These are phyloP conservation scores for Polyrhizophydium stewartii DNA, from an alignment of 371 early-diverging fungal species.

Conservation along the genomic window DNA sequence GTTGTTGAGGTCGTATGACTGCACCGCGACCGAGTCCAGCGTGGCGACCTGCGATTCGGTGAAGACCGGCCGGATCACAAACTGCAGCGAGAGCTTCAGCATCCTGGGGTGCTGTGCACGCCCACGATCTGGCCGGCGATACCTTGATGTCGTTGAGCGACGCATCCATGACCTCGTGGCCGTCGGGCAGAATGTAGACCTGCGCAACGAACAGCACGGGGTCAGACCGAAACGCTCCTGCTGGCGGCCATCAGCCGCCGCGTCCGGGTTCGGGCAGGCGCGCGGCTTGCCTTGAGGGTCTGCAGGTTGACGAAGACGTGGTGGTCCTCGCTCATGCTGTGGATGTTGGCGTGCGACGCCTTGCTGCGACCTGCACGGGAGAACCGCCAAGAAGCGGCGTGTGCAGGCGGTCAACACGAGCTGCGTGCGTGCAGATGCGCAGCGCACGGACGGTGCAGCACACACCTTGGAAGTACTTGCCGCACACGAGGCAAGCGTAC, in stretches of 20 bases:
- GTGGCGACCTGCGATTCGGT: conserved; percentile 62
- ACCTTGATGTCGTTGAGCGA: conserved; percentile 83
- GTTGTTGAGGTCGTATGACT: conserved; percentile 80
- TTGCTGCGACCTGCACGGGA: conserved; percentile 81
- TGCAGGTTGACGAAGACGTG: conserved; percentile 93
- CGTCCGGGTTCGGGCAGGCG: neutral
- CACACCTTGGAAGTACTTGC: conserved; percentile 92
- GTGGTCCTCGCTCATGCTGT: conserved; percentile 92
- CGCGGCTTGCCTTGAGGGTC: conserved; percentile 67
- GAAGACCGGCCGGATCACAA: conserved; percentile 79
- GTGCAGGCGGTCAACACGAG: too few species aligned
- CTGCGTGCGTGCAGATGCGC: too few species aligned
- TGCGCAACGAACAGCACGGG: conserved; percentile 15
- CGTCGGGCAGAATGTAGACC: conserved; percentile 92
- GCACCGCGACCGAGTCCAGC: conserved; percentile 59
- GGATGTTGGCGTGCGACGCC: conserved; percentile 91
- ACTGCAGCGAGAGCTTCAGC: conserved; percentile 32
- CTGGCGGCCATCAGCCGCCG: neutral
- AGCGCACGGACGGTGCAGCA: neutral
- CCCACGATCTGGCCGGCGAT: conserved; percentile 13
- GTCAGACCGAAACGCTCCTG: neutral
- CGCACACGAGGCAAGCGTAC: conserved; percentile 96
- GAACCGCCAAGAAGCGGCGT: too few species aligned
- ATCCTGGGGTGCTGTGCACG: neutral
- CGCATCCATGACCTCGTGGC: conserved; percentile 83